Evolutionary conservation across 73 alveolate genomes (phyloP), one percentile per base, ranked within the genome.

Genomic region (Paraurostyla sp.): DNA sequence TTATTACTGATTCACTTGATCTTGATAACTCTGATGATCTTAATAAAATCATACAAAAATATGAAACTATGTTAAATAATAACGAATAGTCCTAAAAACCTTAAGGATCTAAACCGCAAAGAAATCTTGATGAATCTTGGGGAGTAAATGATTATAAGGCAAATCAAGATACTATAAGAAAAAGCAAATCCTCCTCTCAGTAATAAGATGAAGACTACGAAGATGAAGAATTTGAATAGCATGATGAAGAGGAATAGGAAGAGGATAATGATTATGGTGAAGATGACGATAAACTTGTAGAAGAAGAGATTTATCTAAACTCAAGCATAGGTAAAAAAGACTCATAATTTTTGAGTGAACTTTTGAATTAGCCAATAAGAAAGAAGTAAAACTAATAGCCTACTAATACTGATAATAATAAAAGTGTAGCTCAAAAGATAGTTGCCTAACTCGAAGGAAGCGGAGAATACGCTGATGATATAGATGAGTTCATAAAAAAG

Each of bases 11-110:
- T 45, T 60, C 92, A 20, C n/a, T 83, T 22, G 92, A 83, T 45
- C 63, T 83, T 2, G 92, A 83, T 25, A 83, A 83, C 80, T 83
- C 92, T 1, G 92, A 83, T 45, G 92, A 83, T 30, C 46, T 83
- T 46, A 83, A 83, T 65, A 83, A 83, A 45, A 83, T 83, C 13
- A 83, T 83, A 15, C 33, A 45, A 49, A 40, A 58, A 36, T 83
- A 56, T 45, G 92, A 83, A 43, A 45, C 7, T 25, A 45, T 83
- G 76, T 59, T 83, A 1, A 11, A 3, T 20, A 73, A 56, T 4
- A 42, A 83, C 35, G 60, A 27, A n/a, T 58, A 22, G 6, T 30
- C 49, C 9, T 33, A 83, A 27, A 45, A 63, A 32, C 52, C 57
- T n/a, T n/a, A 13, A 23, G 20, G 45, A 43, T 32, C 0, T 22